Conservation (phyloP, 352 stramenopile genomes). For the Phytophthora fragariaefolia region DNA sequence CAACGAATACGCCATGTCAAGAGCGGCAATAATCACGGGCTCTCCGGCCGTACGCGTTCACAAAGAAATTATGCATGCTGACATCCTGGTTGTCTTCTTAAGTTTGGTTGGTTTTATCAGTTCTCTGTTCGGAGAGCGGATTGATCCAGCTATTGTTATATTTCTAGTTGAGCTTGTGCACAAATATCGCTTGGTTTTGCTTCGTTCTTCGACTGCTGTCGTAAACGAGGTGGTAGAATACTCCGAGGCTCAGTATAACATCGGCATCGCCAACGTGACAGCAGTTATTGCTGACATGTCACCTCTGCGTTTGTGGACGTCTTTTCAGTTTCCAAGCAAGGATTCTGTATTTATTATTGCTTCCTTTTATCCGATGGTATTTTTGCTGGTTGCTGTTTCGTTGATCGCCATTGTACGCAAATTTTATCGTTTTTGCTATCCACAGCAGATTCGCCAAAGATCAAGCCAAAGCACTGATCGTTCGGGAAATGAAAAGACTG, state of each 20-base stretch:
- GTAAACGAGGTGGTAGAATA: constrained; percentile 11
- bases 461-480: too few relatives aligned
- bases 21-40: constrained; percentile 6
- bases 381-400: too few relatives aligned
- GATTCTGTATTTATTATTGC: too few relatives aligned
- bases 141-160: constrained; percentile 26
- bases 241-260: constrained; percentile 9
- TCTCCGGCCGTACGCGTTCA: constrained; percentile 21
- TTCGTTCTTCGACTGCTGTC: constrained; percentile 7
- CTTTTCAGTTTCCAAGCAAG: constrained; percentile 27
- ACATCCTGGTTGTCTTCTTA: constrained; percentile 33
- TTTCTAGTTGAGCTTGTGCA: constrained; percentile 28
- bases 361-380: too few relatives aligned
- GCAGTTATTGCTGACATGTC: constrained; percentile 20
- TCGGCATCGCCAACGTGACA: constrained; percentile 21
- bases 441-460: too few relatives aligned
- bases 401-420: too few relatives aligned
- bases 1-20: constrained; percentile 31
- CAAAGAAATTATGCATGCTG: constrained; percentile 36
- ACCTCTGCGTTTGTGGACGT: constrained; percentile 22
- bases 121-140: constrained; percentile 27
- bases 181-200: constrained; percentile 10
- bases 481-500: too few relatives aligned
- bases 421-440: too few relatives aligned
- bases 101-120: constrained; percentile 24